Evolutionary conservation across 2,329 filamentous ascomycete species (phyloP).

Genomic region (Sarocladium kiliense): DNA sequence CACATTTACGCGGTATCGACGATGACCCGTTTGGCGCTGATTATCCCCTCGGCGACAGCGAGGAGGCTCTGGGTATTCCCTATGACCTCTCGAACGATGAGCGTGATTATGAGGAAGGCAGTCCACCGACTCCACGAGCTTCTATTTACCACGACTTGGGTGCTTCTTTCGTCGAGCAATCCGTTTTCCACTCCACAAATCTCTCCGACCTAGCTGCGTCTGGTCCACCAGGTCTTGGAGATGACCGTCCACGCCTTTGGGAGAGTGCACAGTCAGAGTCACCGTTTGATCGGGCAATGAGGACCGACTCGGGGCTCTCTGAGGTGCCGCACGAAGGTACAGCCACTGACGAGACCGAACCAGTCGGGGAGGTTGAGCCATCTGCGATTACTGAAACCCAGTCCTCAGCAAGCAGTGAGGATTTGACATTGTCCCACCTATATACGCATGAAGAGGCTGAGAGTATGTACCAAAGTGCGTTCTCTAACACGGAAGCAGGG

Average conservation of each 20-base stretch:
- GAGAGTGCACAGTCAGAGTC: conserved; percentile 6
- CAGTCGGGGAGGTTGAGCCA: background rate
- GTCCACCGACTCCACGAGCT: conserved; percentile 48
- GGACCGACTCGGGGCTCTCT: background rate
- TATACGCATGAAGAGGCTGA: conserved; percentile 77
- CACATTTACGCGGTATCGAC: conserved; percentile 7
- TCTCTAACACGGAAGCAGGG: conserved; percentile 29
- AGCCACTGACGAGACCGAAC: background rate
- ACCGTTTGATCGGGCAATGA: conserved; percentile 7
- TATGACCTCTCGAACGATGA: conserved; percentile 41
- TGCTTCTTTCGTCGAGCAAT: conserved; percentile 14
- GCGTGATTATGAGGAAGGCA: conserved; percentile 30
- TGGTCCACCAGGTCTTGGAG: background rate
- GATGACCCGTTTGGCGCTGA: conserved; percentile 18
- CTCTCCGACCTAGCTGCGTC: conserved; percentile 5
- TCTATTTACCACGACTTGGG: conserved; percentile 37
- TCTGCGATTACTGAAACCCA: conserved; percentile 11
- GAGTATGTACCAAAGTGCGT: conserved; percentile 81
- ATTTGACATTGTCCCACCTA: conserved; percentile 59
- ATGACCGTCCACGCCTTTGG: background rate
- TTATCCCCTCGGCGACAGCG: conserved; percentile 40
- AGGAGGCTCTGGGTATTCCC: conserved; percentile 51
- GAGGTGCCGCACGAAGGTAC: background rate
- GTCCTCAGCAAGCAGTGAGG: conserved; percentile 19
- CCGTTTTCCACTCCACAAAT: conserved; percentile 14